phyloP scores from a whole-genome alignment of 2,329 filamentous ascomycete genomes.

The Calonectria pauciramosa region DNA sequence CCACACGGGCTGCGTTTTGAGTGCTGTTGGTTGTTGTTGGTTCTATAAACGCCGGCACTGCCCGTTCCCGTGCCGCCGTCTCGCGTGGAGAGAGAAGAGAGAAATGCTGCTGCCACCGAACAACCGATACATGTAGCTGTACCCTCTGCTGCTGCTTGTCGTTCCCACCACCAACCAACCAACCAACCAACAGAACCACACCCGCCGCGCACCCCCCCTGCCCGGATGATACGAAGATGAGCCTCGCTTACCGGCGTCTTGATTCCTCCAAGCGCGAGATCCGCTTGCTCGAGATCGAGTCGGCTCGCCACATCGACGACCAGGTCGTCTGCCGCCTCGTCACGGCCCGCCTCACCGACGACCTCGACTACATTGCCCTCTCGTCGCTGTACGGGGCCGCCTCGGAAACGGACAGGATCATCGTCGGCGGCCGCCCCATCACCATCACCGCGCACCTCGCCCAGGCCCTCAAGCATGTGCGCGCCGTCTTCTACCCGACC shows the following conservation, averaged over 20 bases:
- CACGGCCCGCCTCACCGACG: slow-evolving; percentile 44
- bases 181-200: neutral
- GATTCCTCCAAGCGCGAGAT: slow-evolving; percentile 42
- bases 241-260: slow-evolving; percentile 30
- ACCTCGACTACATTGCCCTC: slow-evolving; percentile 47
- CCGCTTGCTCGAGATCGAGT: slow-evolving; percentile 51
- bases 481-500: slow-evolving; percentile 49
- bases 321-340: slow-evolving; percentile 50
- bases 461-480: slow-evolving; percentile 50
- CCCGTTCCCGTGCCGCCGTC: slow-evolving; percentile 6
- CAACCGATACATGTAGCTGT: neutral
- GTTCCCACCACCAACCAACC: neutral
- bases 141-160: neutral
- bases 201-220: neutral
- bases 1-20: slow-evolving; percentile 3
- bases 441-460: slow-evolving; percentile 47
- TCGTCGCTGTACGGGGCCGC: slow-evolving; percentile 48
- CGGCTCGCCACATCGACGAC: slow-evolving; percentile 44
- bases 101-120: neutral
- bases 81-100: neutral
- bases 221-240: slow-evolving; percentile 18
- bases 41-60: slow-evolving; percentile 4
- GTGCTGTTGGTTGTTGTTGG: slow-evolving; percentile 2
- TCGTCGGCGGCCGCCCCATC: slow-evolving; percentile 43
- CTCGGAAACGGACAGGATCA: slow-evolving; percentile 47